Percentiles rank a stretch among this genome's conserved stretches.
phyloP scores from a whole-genome alignment of 2,329 filamentous ascomycete species.

The Tolypocladium endophyticum region DNA sequence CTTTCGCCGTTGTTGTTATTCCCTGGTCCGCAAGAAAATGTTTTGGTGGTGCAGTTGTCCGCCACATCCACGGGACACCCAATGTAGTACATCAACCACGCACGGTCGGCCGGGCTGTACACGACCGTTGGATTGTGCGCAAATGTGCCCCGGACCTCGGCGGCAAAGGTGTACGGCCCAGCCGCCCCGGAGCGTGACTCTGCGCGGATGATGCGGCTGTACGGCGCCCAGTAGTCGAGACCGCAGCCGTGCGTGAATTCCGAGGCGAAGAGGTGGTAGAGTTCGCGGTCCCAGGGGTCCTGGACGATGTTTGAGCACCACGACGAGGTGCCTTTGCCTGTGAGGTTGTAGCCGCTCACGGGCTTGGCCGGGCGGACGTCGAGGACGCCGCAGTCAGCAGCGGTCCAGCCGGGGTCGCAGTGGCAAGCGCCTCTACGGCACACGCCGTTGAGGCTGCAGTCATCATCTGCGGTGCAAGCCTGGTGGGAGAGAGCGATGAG shows the following conservation, averaged over 20 bases:
- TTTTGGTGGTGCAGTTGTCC: constrained; percentile 3
- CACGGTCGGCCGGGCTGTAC: not conserved
- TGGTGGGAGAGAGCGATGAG: not conserved
- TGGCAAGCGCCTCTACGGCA: not conserved
- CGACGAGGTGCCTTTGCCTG: constrained; percentile 28
- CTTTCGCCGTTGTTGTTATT: constrained; percentile 12
- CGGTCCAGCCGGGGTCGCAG: not conserved
- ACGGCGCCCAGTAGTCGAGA: constrained; percentile 28
- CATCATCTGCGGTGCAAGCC: constrained; percentile 9
- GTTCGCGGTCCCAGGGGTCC: constrained; percentile 27
- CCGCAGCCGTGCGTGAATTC: constrained; percentile 36
- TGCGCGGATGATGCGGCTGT: constrained; percentile 15
- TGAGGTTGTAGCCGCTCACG: constrained; percentile 35
- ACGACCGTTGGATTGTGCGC: not conserved
- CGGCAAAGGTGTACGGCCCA: not conserved
- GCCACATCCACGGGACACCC: constrained; percentile 18
- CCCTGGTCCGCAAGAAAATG: constrained; percentile 10
- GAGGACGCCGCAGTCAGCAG: not conserved
- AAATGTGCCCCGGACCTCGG: not conserved
- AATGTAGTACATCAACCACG: not conserved
- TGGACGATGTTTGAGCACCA: constrained; percentile 32
- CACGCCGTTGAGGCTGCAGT: constrained; percentile 18
- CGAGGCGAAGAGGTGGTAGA: constrained; percentile 33
- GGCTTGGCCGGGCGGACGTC: constrained; percentile 6
- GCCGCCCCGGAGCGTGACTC: constrained; percentile 21